phyloP scores from a whole-genome alignment of 805 yeast species.

The Candida dendrica region DNA sequence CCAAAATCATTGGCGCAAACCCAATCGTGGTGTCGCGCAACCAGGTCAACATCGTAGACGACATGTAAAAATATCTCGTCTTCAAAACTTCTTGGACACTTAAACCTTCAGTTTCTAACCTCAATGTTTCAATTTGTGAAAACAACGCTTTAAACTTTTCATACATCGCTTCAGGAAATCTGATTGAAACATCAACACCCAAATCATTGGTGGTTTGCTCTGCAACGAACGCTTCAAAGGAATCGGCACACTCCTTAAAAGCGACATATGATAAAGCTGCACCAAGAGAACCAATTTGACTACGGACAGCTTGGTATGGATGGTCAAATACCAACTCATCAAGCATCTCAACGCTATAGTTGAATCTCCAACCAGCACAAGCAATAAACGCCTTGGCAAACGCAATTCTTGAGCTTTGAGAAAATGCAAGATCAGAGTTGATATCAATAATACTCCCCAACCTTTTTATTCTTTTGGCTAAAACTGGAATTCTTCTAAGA shows the following conservation, averaged over 20 bases:
- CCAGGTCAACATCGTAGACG: conserved; percentile 62
- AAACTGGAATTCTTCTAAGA: conserved; percentile 53
- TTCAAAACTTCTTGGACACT: conserved; percentile 50
- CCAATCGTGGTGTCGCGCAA: conserved; percentile 46
- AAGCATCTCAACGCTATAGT: conserved; percentile 37
- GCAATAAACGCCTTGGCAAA: conserved; percentile 46
- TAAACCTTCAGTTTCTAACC: conserved; percentile 24
- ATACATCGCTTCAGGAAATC: conserved; percentile 25
- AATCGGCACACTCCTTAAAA: conserved; percentile 34
- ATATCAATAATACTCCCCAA: conserved; percentile 35
- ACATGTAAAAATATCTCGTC: conserved; percentile 53
- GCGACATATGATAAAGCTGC: conserved; percentile 29
- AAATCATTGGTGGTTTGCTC: conserved; percentile 28
- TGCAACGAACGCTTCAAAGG: conserved; percentile 31
- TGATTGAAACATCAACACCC: conserved; percentile 25
- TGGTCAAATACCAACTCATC: conserved; percentile 42
- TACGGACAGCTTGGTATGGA: conserved; percentile 68
- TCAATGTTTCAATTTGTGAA: conserved; percentile 32
- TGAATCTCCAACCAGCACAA: conserved; percentile 48
- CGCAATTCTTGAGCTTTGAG: conserved; percentile 52
- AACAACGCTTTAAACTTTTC: conserved; percentile 36
- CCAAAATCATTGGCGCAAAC: conserved; percentile 35
- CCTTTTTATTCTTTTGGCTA: conserved; percentile 37
- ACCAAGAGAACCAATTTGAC: conserved; percentile 55
- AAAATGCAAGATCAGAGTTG: conserved; percentile 54